These are phyloP conservation scores for Wickerhamiella lipophila DNA, from an alignment of 805 yeast genomes.

Conservation along the genomic window DNA sequence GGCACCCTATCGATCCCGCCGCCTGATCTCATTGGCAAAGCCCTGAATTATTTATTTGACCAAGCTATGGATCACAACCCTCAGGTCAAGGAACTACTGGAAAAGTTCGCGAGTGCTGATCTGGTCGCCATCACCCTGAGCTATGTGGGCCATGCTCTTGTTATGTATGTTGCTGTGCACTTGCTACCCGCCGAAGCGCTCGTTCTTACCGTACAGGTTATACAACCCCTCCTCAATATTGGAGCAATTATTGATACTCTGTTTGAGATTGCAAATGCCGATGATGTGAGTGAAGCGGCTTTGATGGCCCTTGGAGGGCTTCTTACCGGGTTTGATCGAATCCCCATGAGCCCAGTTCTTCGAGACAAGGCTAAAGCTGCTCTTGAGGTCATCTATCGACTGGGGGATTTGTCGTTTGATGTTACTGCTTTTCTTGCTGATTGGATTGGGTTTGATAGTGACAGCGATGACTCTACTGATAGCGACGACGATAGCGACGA, in stretches of 20 bases:
- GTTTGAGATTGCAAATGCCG: conserved; percentile 14
- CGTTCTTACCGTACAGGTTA: conserved; percentile 11
- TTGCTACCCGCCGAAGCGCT: conserved; percentile 17
- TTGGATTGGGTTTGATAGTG: conserved; percentile 14
- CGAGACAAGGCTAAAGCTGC: conserved; percentile 12
- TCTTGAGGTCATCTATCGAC: conserved; percentile 11
- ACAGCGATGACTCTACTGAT: conserved; percentile 5
- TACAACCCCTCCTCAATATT: conserved; percentile 13
- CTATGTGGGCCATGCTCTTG: conserved; percentile 17
- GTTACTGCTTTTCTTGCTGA: conserved; percentile 9
- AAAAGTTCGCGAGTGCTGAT: conserved; percentile 13
- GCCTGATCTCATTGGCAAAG: conserved; percentile 16
- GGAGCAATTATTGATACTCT: conserved; percentile 15
- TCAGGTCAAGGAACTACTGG: conserved; percentile 12
- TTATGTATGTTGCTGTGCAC: conserved; percentile 16
- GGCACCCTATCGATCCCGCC: conserved; percentile 19
- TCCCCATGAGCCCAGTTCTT: conserved; percentile 11
- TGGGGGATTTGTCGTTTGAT: conserved; percentile 13
- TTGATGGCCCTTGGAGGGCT: conserved; percentile 12
- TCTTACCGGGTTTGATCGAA: conserved; percentile 11
- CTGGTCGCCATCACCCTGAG: conserved; percentile 16
- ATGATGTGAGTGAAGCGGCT: conserved; percentile 13
- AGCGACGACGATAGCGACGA: conserved; percentile 12
- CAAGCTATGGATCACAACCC: conserved; percentile 12
- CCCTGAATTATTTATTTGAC: conserved; percentile 16